These are phyloP conservation scores for Hypoxylon lienhwacheense DNA, from an alignment of 495 filamentous ascomycete genomes.

Conservation along the genomic window DNA sequence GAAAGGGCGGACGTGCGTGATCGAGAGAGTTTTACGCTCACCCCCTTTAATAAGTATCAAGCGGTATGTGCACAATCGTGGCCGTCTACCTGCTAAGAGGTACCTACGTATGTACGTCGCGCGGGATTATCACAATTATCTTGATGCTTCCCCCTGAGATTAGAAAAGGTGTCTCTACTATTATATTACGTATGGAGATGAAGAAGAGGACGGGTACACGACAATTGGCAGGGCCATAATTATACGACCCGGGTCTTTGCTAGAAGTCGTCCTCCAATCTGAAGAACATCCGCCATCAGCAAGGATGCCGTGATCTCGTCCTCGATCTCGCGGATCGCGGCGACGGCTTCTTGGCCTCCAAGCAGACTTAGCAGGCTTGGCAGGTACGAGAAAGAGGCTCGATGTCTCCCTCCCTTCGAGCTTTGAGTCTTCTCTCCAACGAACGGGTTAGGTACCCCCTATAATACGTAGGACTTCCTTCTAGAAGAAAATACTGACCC, in stretches of 20 bases:
- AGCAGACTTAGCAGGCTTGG: constrained; percentile 27
- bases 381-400: constrained; percentile 17
- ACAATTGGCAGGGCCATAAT: constrained; percentile 24
- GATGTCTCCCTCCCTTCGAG: constrained; percentile 1
- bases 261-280: too few species aligned
- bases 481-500: constrained; percentile 7
- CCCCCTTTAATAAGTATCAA: constrained; percentile 20
- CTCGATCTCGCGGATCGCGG: constrained; percentile 18
- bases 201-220: too few species aligned
- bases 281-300: constrained; percentile 3
- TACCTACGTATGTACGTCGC: too few species aligned
- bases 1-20: not conserved
- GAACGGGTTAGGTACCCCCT: too few species aligned
- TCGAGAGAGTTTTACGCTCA: constrained; percentile 19
- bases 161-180: too few species aligned
- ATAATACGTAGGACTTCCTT: constrained; percentile 1
- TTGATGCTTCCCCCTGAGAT: not conserved
- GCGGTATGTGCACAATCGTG: constrained; percentile 19
- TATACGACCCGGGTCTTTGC: constrained; percentile 2
- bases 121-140: constrained; percentile 27
- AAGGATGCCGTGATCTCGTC: constrained; percentile 18
- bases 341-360: constrained; percentile 8
- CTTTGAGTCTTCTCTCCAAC: not conserved
- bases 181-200: too few species aligned
- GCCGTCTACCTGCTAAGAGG: not conserved